Base-by-base conservation (phyloP, 305 asterid species). In the Striga hermonthica region DNA sequence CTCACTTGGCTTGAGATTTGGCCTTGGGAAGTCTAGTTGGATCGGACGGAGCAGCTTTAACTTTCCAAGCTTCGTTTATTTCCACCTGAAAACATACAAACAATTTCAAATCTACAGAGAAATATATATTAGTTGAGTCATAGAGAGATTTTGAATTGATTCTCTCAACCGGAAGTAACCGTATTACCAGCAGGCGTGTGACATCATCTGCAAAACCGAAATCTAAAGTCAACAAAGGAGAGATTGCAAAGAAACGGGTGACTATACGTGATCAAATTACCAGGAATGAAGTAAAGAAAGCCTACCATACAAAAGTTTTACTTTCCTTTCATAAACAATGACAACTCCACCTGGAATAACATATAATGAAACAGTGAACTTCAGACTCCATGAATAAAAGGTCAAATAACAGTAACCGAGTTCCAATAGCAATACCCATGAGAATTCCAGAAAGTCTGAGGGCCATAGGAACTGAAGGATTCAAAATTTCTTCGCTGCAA, bases 381-480 rank as follows among this genome's bases (percentile, higher is more conserved):
- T 47, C 40, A 70, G 38, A 49, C 60, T 43, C 16, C 14, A 28
- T 57, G 12, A 54, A 47, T 13, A 40, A 4, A 22, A 34, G 9
- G 6, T 28, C 57, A 60, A 56, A 62, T 7, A 62, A 65, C 47
- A 56, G 65, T 68, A 75, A 41, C 57, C 4, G 74, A 34, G 64
- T 38, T 9, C 10, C 15, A 50, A 12, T 12, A 8, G 10, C 69
- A 28, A 52, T 86, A 91, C 98, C 98, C 98, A 91, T 91, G 71
- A 91, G 96, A 74, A 91, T 89, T 68, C 95, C 95, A 38, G 98
- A 91, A 50, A 91, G 97, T 64, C 98, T 82, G 69, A 92, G 89
- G 70, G 98, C 97, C 98, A 92, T 87, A 1, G 98, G 98, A 67
- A 89, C 93, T 1, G 93, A 75, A 34, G 98, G 98, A 71, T 92